Evolutionary conservation across 352 stramenopile genomes (phyloP).

Genomic region (Phytophthora cryptogea): DNA sequence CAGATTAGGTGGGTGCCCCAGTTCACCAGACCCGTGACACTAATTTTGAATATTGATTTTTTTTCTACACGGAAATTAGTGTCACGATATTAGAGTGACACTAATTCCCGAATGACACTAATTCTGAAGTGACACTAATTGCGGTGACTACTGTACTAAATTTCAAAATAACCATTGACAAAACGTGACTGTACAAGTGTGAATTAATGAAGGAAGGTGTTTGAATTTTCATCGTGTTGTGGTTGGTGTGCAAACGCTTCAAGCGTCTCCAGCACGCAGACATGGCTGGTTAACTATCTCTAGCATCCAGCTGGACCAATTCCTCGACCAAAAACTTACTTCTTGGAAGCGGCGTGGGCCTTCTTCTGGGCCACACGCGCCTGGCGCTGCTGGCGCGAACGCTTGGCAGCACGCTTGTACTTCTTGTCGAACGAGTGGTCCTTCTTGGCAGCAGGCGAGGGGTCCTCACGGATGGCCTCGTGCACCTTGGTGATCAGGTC

Average conservation of each 20-base stretch:
- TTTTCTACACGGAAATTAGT: not conserved
- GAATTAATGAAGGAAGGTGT: constrained; percentile 26
- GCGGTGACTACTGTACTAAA: constrained; percentile 1
- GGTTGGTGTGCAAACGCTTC: constrained; percentile 2
- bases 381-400: constrained; percentile 95
- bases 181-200: not conserved
- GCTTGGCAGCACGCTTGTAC: constrained; percentile 95
- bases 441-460: constrained; percentile 92
- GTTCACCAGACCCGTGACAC: not conserved
- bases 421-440: constrained; percentile 91
- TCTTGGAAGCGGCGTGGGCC: constrained; percentile 80
- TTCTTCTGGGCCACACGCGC: constrained; percentile 97
- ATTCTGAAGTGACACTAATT: constrained; percentile 5
- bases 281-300: not conserved
- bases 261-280: constrained; percentile 14
- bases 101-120: constrained; percentile 1
- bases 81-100: constrained; percentile 1
- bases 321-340: constrained; percentile 35
- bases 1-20: constrained; percentile 3
- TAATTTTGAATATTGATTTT: constrained; percentile 5
- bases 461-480: constrained; percentile 97
- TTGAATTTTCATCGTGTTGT: constrained; percentile 49
- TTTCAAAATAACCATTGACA: too few species aligned
- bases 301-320: constrained; percentile 4
- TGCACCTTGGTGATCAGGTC: constrained; percentile 95